Evolutionary conservation across 345 rosid species (phyloP), one percentile per base, ranked within the genome.

Genomic region (Boechera retrofracta): DNA sequence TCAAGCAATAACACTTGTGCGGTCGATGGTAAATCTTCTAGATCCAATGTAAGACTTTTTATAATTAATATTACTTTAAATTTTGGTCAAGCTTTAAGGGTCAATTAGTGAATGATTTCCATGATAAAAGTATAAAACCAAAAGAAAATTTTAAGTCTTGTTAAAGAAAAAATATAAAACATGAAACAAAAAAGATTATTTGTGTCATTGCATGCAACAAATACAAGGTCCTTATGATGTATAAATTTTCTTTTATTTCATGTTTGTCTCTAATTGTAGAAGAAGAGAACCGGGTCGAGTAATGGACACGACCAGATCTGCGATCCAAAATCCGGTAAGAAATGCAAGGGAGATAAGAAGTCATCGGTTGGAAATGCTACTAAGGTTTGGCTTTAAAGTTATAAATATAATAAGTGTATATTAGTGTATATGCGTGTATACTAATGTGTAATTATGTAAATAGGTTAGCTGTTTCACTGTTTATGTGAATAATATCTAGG

Each of bases 261-360:
- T 57, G 5, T 29, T 13, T 55, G 13, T 29, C 33, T 31, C 64
- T 33, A 35, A 8, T 3, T 1, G 28, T 29, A 86, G 94, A 86
- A 75, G 58, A 84, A 78, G 79, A 71, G 82, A 76, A 75, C 80
- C 52, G 82, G 82, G 71, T 55, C 65, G 16, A 63, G 36, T 36
- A 77, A 38, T 52, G 82, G 69, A 69, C 15, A 45, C 57, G 41
- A 60, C 51, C 72, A 71, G 18, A 72, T 24, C 39, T 36, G 61
- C 61, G 79, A 67, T 49, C 80, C 68, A 39, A 85, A 79, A 79
- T 71, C 64, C 15, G 69, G 55, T 26, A 86, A 83, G 56, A 90
- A 72, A 79, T 73, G 70, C 58, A 86, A 82, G 72, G 71, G 69
- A 5, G 86, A 74, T 69, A 86, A 74, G 47, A 76, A 85, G 72